Conservation (phyloP, 2,329 filamentous ascomycete species). For the Trichoderma hamatum region DNA sequence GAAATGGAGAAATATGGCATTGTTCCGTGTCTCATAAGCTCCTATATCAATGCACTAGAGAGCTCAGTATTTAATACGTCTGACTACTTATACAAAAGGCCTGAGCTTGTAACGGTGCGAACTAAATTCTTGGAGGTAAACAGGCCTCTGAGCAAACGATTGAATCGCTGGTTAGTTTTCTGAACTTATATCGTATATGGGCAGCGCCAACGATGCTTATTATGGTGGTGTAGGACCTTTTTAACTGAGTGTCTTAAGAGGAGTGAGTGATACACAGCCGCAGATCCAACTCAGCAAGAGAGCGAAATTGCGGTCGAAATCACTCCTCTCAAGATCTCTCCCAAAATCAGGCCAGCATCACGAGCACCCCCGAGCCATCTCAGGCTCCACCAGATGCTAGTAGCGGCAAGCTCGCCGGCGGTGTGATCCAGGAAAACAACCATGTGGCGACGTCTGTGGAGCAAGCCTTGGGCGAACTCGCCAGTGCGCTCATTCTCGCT, state of each 20-base stretch:
- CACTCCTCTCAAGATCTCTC: no score
- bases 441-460: no score
- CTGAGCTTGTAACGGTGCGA: neutral
- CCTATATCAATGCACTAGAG: neutral
- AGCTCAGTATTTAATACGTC: neutral
- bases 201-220: no score
- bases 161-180: neutral
- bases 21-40: neutral
- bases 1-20: neutral
- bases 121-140: neutral
- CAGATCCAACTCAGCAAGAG: neutral
- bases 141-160: neutral
- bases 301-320: no score
- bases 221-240: neutral
- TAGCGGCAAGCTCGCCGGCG: no score
- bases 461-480: no score
- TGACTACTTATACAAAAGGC: neutral
- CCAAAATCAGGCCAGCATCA: no score
- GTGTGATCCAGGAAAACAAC: no score
- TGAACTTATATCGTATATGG: neutral
- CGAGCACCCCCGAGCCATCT: no score
- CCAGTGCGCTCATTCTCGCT: no score
- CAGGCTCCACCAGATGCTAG: no score
- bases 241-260: neutral
- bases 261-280: neutral